Base-by-base conservation (phyloP, 192 early-diverging fungal species). In the Backusella sp. region DNA sequence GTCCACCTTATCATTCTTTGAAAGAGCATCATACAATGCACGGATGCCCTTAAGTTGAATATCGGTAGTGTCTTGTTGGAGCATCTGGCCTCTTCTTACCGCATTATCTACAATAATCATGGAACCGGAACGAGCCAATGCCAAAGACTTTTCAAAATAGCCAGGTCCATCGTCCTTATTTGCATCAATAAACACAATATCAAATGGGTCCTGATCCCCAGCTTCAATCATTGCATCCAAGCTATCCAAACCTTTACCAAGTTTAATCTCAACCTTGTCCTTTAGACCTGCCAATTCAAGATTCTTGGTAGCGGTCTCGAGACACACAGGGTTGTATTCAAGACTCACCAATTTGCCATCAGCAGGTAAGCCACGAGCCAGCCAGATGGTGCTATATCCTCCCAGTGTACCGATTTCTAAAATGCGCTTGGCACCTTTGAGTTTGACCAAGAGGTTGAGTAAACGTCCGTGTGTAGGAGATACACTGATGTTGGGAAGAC, bases 331-430 rank as follows among this genome's bases (percentile, higher is more conserved):
- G 30, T 68, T 68, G 3, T 32, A 19, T 36, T 68, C 66, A 17
- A 68, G 35, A n/a, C 17, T 68, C 28, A 68, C 28, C 66, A 68
- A 9, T 36, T 68, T 68, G 9, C 66, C 66, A 68, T 36, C 66
- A 1, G 11, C 35, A 36, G 66, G 66, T 8, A 68, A n/a, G 1
- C 32, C 66, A 17, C 66, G 66, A 11, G 66, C 66, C 66, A 68
- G 5, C 66, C 66, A 68, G 8, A 68, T 68, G 7, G 66, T 32
- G 19, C 66, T 68, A 5, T 68, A 68, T n/a, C 66, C 66, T 32
- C 66, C 66, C 15, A 68, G n/a, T 36, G 66, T 68, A 21, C 66
- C 66, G 28, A 68, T 68, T 35, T 68, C 66, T 15, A 68, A 36
- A 17, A 68, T 12, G 17, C 66, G 66, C 8, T 68, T 36, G n/a